Base-by-base conservation (phyloP, 2,329 filamentous ascomycete species). In the Diaporthe eres region DNA sequence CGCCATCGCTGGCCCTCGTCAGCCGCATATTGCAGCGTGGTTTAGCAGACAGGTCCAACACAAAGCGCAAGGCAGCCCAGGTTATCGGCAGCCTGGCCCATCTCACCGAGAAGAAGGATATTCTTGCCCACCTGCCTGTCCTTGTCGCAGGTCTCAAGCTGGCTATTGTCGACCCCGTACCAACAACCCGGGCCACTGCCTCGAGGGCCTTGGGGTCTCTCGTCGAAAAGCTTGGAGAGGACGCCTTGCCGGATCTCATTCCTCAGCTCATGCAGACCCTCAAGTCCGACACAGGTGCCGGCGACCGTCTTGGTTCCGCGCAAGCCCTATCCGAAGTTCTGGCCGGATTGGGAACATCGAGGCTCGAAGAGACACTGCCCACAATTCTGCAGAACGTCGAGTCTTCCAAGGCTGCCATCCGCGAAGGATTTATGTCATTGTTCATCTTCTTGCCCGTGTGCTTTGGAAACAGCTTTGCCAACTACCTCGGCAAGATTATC, bases 391-490 rank as follows among this genome's bases (percentile, higher is more conserved):
- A 98, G 81, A 99, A 99, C 81, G 96, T 98, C 79, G 93, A 95
- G 79, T 98, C 96, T 81, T 92, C 93, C 79, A 98, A 98, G 85
- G 84, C 97, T 25, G 92, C 95, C 73, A 95, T 99, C 78, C 93
- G 97, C 80, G 97, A 99, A 88, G 97, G 97, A 61, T 99, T 99
- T 87, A 99, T 99, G 97, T 98, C 97, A 10, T 90, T 99, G 55
- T 99, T 99, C 86, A 98, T 99, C 79, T 99, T 98, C 90, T 92
- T 99, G 86, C 97, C 97, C 17, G 97, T 98, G 72, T 99, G 97
- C 86, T 99, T 99, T 81, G 97, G 97, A 81, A 99, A 99, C 89
- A 98, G 96, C 84, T 99, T 99, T 82, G 94, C 97, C 80, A 95
- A 95, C 82, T 99, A 99, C 82, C 93, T 99, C 77, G 95, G 93